Evolutionary conservation across 2,329 filamentous ascomycete species (phyloP), one percentile per base, ranked within the genome.

Genomic region (Colletotrichum theobromicola): DNA sequence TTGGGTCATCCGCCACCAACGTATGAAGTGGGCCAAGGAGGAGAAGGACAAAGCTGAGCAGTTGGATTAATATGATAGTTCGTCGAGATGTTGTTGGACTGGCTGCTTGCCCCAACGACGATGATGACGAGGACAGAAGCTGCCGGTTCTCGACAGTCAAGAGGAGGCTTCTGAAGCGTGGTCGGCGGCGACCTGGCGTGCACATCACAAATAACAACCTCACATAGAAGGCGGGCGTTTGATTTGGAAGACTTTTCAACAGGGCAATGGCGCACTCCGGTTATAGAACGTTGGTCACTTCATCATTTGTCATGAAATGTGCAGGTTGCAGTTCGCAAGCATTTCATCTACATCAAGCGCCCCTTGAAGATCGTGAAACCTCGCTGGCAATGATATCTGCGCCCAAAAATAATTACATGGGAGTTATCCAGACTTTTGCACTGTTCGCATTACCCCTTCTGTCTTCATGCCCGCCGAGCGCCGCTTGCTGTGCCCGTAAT

Each of bases 1-100:
- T 34, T 94, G 90, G 88, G 91, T 92, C 32, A 95, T 96, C 70
- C 86, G 88, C 68, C 88, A 91, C 75, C 91, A 93, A 81, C 85
- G 86, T 69, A 77, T 78, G 21, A 79, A 83, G 70, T 81, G 84
- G 66, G 80, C 77, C n/a, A 80, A 81, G 35, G 84, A 83, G 74
- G 79, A 78, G 63, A 84, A 84, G 72, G 81, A 80, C 3, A 84
- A 84, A 71, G 81, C 80, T 2, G 81, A 82, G 5, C 82, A 87
- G 66, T 85, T 87, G 66, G 82, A 85, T 61, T 84, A 67, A 76
- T 53, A 21, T 46, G 28, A 37, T 8, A 26, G 13, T 24, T 35
- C 15, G 21, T 21, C 16, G 12, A 62, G 32, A 18, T 37, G 18
- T 50, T 4, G 13, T 50, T 46, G 18, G 42, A 24, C n/a, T 21